Evolutionary conservation across 805 yeast species (phyloP).

Genomic region (Saccharomycopsis selenospora): DNA sequence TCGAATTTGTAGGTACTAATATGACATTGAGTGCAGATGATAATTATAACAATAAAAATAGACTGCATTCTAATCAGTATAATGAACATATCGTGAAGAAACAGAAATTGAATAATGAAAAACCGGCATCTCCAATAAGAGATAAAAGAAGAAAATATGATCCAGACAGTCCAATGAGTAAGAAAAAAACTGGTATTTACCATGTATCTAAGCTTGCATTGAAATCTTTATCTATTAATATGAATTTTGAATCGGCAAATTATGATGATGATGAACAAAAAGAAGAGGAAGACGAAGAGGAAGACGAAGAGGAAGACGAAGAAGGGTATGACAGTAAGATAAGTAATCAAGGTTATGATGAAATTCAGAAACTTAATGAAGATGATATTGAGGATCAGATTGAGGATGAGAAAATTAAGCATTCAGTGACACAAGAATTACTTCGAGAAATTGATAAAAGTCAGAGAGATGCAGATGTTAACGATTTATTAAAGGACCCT

Average conservation of each 20-base stretch:
- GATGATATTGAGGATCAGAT: not conserved
- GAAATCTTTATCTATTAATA: not conserved
- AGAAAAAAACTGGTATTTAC: not conserved
- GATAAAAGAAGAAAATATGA: not conserved
- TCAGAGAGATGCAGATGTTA: conserved; percentile 1
- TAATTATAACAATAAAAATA: too few species aligned
- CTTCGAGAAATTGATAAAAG: not conserved
- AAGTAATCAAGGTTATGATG: too few species aligned
- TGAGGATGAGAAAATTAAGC: not conserved
- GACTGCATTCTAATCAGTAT: too few species aligned
- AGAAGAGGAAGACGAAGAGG: not conserved
- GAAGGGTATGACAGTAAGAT: too few species aligned
- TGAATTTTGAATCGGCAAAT: not conserved
- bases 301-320: too few species aligned
- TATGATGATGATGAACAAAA: not conserved
- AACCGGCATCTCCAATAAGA: not conserved
- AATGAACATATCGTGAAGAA: too few species aligned
- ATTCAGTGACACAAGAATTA: not conserved
- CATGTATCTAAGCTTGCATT: not conserved
- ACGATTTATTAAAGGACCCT: not conserved
- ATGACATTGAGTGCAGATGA: too few species aligned
- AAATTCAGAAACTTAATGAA: too few species aligned
- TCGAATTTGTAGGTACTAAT: too few species aligned
- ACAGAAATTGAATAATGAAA: too few species aligned
- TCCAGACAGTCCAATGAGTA: not conserved